phyloP scores from a whole-genome alignment of 2,329 filamentous ascomycete genomes.

The Colletotrichum sp. region DNA sequence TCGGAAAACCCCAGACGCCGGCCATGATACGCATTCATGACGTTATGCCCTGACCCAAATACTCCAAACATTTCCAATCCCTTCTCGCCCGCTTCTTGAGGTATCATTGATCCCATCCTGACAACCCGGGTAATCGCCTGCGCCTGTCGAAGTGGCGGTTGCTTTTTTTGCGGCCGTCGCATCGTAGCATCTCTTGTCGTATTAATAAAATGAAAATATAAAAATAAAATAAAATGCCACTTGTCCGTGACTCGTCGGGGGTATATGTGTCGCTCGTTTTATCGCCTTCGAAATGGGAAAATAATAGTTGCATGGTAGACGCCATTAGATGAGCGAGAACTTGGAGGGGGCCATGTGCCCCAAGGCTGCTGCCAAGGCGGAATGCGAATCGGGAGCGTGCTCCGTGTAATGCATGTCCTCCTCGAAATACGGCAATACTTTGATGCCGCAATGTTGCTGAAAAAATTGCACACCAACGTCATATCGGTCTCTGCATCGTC shows the following conservation, averaged over 20 bases:
- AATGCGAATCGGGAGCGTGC: conserved; percentile 36
- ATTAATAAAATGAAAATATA: background rate
- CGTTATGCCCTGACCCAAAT: conserved; percentile 12
- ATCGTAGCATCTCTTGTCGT: conserved; percentile 6
- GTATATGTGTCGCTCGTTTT: background rate
- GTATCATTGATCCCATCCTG: conserved; percentile 14
- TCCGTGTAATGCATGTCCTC: conserved; percentile 47
- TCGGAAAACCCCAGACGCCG: conserved; percentile 14
- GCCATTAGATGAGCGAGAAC: conserved; percentile 17
- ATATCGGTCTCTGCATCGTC: conserved; percentile 46
- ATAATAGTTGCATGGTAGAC: background rate
- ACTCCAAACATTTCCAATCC: conserved; percentile 12
- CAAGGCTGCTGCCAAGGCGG: conserved; percentile 17
- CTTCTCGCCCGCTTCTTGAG: background rate
- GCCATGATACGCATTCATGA: conserved; percentile 12
- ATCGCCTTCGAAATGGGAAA: background rate
- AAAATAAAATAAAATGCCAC: background rate
- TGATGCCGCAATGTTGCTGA: conserved; percentile 41
- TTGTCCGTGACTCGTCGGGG: background rate
- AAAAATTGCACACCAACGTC: conserved; percentile 40
- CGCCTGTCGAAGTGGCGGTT: conserved; percentile 2
- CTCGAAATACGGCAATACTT: conserved; percentile 45
- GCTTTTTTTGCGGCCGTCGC: conserved; percentile 9
- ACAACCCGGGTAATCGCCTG: background rate
- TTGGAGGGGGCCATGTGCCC: conserved; percentile 15